These are phyloP conservation scores for Malus hybrid DNA, from an alignment of 331 rosid species.

Conservation along the genomic window DNA sequence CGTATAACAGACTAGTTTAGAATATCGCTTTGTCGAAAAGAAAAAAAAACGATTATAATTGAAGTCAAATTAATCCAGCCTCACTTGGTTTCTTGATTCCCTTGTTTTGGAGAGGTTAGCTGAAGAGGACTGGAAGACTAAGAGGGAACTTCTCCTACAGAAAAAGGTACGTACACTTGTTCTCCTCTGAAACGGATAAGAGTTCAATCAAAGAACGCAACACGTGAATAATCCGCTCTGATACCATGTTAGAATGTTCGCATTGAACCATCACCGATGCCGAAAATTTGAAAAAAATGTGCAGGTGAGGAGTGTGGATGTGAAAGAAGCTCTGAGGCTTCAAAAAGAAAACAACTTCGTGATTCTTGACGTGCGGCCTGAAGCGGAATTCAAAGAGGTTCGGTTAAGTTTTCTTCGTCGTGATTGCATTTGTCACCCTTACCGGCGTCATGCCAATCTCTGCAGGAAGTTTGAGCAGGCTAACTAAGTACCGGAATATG, in stretches of 20 bases:
- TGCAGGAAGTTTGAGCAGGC: not conserved
- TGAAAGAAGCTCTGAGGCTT: conserved; percentile 88
- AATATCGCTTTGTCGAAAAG: too few relatives aligned
- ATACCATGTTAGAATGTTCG: too few relatives aligned
- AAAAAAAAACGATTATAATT: too few relatives aligned
- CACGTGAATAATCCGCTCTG: too few relatives aligned
- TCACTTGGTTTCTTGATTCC: conserved; percentile 11
- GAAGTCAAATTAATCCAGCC: not conserved
- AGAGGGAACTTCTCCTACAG: conserved; percentile 59
- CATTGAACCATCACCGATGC: too few relatives aligned
- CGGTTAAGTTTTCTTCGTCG: too few relatives aligned
- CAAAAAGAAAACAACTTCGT: conserved; percentile 92
- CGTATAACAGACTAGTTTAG: not conserved
- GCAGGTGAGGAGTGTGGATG: conserved; percentile 93
- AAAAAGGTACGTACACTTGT: conserved; percentile 48
- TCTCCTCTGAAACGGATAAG: not conserved
- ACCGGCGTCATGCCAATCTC: too few relatives aligned
- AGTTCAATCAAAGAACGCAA: too few relatives aligned
- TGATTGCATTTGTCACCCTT: not conserved
- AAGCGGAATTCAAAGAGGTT: conserved; percentile 93
- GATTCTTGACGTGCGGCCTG: conserved; percentile 93
- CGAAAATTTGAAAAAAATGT: not conserved
- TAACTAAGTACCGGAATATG: not conserved
- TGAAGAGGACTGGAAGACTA: conserved; percentile 94
- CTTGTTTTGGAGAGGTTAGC: conserved; percentile 53